Evolutionary conservation across 2,329 filamentous ascomycete species (phyloP).

Genomic region (Arthroderma sp.): DNA sequence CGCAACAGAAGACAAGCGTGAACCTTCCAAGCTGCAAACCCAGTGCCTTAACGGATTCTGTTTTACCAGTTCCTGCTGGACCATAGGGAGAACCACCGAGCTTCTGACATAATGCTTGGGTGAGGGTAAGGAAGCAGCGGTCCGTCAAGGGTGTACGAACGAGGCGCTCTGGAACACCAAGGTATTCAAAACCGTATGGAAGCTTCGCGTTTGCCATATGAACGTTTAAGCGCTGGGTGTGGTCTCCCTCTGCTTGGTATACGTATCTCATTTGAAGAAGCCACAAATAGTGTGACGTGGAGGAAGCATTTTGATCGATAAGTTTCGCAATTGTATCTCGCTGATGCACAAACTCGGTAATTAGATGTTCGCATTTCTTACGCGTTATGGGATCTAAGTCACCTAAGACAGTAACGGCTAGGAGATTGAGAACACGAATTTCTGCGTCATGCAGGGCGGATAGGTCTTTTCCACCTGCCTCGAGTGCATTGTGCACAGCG

Average conservation of each 20-base stretch:
- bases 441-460: slow-evolving; percentile 64
- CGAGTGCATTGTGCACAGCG: slow-evolving; percentile 64
- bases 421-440: slow-evolving; percentile 68
- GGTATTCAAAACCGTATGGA: slow-evolving; percentile 94
- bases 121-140: slow-evolving; percentile 94
- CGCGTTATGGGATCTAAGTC: slow-evolving; percentile 76
- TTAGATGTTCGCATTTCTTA: slow-evolving; percentile 96
- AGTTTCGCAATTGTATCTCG: slow-evolving; percentile 86
- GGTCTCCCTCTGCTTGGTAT: slow-evolving; percentile 70
- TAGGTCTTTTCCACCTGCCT: slow-evolving; percentile 56
- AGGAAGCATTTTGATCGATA: slow-evolving; percentile 57
- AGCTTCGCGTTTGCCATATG: slow-evolving; percentile 95
- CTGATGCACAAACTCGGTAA: slow-evolving; percentile 97
- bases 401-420: slow-evolving; percentile 78
- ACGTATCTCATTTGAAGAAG: slow-evolving; percentile 94
- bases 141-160: slow-evolving; percentile 95
- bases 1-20: slow-evolving; percentile 97
- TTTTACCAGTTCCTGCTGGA: slow-evolving; percentile 95
- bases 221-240: slow-evolving; percentile 68
- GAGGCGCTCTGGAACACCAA: slow-evolving; percentile 89
- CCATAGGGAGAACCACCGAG: slow-evolving; percentile 95
- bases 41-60: slow-evolving; percentile 94
- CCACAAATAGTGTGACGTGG: slow-evolving; percentile 77
- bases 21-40: slow-evolving; percentile 94
- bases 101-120: slow-evolving; percentile 85